Evolutionary conservation across 345 rosid species (phyloP), one percentile per base, ranked within the genome.

Genomic region (Euclidium syriacum): DNA sequence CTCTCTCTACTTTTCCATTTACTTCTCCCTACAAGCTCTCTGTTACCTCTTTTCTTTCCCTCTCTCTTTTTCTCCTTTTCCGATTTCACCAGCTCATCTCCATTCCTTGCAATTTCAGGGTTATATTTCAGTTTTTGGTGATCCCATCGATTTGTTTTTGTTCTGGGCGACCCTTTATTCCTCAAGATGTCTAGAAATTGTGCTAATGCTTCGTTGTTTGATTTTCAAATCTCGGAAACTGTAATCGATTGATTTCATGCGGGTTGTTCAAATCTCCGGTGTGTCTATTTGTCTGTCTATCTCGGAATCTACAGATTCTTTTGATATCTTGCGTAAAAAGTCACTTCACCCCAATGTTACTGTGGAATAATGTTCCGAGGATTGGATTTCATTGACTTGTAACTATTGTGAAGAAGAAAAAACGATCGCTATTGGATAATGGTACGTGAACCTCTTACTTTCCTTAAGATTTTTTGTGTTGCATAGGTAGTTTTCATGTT

Each of bases 361-460:
- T 32, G 33, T 24, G 35, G 11, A n/a, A 54, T 15, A 40, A 26
- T 49, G 65, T 32, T 36, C 27, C 59, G 15, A 56, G 54, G 62
- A 42, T 44, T 51, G 32, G 27, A 58, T 47, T 7, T 29, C 14
- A 3, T n/a, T 53, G 35, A 36, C 10, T 27, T 48, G 20, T 34
- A 26, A 3, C n/a, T 17, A 38, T 59, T 62, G 38, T 51, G 63
- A 75, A 43, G 59, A 34, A 75, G 52, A 50, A 56, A 50, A 46
- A 3, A 5, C 39, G 40, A 38, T 33, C 35, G 52, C 78, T 54
- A 49, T 61, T 49, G 59, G 39, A 67, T 9, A 52, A 84, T 84
- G 90, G 90, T 84, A 80, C 32, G 74, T 58, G 32, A 49, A 43
- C 8, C 17, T 68, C 62, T 43, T 12, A 23, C 24, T 47, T 42